Evolutionary conservation across 225 moss, liverwort and hornwort species (phyloP).

Genomic region (Lunularia cruciata): DNA sequence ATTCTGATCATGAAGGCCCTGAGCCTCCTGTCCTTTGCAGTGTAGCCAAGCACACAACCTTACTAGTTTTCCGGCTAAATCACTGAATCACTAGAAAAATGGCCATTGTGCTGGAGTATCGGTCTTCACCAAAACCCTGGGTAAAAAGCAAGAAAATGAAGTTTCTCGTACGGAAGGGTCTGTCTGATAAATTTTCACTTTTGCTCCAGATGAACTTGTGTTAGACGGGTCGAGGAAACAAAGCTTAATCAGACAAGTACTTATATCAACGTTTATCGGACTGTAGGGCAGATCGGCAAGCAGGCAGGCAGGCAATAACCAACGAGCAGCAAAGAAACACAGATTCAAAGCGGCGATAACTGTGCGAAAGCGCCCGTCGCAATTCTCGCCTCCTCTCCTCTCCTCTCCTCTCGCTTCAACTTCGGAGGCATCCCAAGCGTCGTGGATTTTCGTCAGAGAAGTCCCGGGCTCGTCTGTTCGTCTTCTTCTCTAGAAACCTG

Average conservation of each 20-base stretch:
- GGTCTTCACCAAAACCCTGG: not conserved
- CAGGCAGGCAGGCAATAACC: not conserved
- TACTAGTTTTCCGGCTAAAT: not conserved
- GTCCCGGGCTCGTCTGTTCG: too few species aligned
- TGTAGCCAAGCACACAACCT: not conserved
- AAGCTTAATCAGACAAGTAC: not conserved
- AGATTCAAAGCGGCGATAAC: slow-evolving; percentile 20
- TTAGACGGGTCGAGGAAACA: not conserved
- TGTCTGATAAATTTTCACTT: not conserved
- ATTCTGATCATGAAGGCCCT: not conserved
- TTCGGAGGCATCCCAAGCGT: slow-evolving; percentile 16
- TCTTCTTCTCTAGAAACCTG: too few species aligned
- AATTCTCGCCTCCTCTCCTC: not conserved
- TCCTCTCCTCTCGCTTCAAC: not conserved
- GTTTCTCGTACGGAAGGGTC: not conserved
- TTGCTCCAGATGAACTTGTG: not conserved
- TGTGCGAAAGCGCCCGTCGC: not conserved
- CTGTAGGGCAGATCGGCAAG: not conserved
- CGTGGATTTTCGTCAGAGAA: slow-evolving; percentile 29
- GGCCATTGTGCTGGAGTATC: not conserved
- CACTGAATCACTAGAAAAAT: not conserved
- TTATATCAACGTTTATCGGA: not conserved
- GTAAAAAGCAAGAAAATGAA: not conserved
- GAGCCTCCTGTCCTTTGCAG: not conserved
- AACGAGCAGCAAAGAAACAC: not conserved